These are phyloP conservation scores for Psidium friedrichsthalianum DNA, from an alignment of 345 rosid genomes.

Conservation along the genomic window DNA sequence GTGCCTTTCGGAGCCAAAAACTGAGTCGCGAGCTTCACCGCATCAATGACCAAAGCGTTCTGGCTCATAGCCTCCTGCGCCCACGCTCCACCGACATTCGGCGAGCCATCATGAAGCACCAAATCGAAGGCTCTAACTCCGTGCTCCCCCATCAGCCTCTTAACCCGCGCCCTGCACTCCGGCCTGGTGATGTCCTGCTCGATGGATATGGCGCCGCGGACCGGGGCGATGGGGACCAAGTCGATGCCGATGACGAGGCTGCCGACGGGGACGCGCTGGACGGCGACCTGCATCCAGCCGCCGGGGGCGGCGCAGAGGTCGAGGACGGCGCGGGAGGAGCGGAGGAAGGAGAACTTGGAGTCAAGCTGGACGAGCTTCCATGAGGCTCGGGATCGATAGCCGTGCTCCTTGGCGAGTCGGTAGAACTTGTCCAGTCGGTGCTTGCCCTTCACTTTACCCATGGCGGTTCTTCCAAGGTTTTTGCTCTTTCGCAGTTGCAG, in stretches of 20 bases:
- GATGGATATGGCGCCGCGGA: constrained; percentile 58
- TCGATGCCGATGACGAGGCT: constrained; percentile 88
- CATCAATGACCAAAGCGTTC: constrained; percentile 79
- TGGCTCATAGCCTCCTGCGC: constrained; percentile 79
- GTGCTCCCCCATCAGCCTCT: constrained; percentile 54
- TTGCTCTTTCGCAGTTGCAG: background rate
- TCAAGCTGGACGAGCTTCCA: constrained; percentile 88
- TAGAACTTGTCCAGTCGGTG: constrained; percentile 79
- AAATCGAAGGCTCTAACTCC: constrained; percentile 59
- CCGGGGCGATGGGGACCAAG: constrained; percentile 52
- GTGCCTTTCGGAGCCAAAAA: background rate
- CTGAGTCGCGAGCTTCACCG: too few species aligned
- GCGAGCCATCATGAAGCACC: constrained; percentile 89
- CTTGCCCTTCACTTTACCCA: constrained; percentile 79
- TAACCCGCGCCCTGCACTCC: constrained; percentile 62
- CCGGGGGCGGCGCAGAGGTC: constrained; percentile 98
- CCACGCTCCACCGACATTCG: constrained; percentile 96
- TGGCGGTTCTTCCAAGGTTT: background rate
- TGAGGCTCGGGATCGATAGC: constrained; percentile 89
- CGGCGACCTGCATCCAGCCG: constrained; percentile 97
- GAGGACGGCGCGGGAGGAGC: constrained; percentile 59
- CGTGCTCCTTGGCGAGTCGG: constrained; percentile 78
- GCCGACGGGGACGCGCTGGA: constrained; percentile 79
- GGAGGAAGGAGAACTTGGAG: constrained; percentile 52
- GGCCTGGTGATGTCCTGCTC: constrained; percentile 77